A percentile compares a stretch with the other conserved stretches of the same genome.
Evolutionary conservation across 1,139 yeast species (phyloP).

Genomic region (Protomyces macrosporus): DNA sequence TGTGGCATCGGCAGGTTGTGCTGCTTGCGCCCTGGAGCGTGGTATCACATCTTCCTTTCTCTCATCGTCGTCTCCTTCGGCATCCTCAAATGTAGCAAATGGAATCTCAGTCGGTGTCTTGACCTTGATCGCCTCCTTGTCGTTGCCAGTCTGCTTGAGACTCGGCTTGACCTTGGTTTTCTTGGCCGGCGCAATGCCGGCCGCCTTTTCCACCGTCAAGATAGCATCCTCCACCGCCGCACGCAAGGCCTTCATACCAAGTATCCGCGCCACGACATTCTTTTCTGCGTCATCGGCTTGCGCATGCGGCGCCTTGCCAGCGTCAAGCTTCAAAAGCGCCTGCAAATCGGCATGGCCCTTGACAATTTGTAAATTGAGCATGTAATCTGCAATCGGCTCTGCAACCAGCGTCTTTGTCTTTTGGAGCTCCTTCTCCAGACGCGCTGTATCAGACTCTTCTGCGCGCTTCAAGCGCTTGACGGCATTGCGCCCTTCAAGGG

Average conservation of each 20-base stretch:
- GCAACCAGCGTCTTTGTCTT: slow-evolving; percentile 34
- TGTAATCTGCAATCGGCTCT: slow-evolving; percentile 33
- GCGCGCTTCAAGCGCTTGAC: slow-evolving; percentile 35
- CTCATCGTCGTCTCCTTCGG: slow-evolving; percentile 40
- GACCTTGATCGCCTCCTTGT: background rate
- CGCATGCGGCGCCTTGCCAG: slow-evolving; percentile 20
- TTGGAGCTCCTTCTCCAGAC: slow-evolving; percentile 35
- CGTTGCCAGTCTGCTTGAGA: no score
- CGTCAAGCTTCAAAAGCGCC: slow-evolving; percentile 25
- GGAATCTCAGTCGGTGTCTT: background rate
- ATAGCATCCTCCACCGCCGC: slow-evolving; percentile 51
- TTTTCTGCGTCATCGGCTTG: slow-evolving; percentile 12
- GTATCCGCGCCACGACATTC: slow-evolving; percentile 49
- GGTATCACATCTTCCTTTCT: slow-evolving; percentile 37
- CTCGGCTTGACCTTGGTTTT: background rate
- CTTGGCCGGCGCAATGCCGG: background rate
- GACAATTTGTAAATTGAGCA: slow-evolving; percentile 33
- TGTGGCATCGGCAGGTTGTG: slow-evolving; percentile 8
- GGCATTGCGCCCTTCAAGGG: slow-evolving; percentile 24
- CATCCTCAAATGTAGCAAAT: slow-evolving; percentile 44
- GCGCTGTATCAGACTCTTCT: slow-evolving; percentile 28
- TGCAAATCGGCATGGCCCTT: slow-evolving; percentile 32
- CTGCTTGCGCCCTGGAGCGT: slow-evolving; percentile 29
- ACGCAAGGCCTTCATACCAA: slow-evolving; percentile 51
- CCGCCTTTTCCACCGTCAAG: slow-evolving; percentile 50